Evolutionary conservation across 495 filamentous ascomycete genomes (phyloP).

Genomic region (Halenospora varia): DNA sequence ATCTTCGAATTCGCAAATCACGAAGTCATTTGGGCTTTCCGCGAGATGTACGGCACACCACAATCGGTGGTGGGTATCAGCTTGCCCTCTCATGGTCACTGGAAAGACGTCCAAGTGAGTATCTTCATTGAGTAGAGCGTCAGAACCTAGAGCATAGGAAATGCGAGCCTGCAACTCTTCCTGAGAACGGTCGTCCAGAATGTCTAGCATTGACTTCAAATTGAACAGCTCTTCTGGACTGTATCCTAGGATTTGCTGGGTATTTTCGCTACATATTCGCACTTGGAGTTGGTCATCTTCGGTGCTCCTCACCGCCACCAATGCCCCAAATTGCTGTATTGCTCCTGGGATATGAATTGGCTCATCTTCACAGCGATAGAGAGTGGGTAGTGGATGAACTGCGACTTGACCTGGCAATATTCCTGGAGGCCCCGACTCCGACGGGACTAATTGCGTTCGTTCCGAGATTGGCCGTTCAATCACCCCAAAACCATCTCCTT

Average conservation of each 20-base stretch:
- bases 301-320: conserved; percentile 15
- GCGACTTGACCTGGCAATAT: neutral
- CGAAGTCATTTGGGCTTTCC: neutral
- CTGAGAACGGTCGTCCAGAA: conserved; percentile 6
- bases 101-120: conserved; percentile 14
- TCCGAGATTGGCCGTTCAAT: conserved; percentile 5
- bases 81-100: conserved; percentile 2
- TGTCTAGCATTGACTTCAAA: conserved; percentile 11
- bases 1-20: conserved; percentile 18
- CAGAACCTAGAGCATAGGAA: neutral
- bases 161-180: conserved; percentile 6
- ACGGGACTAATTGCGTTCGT: conserved; percentile 1
- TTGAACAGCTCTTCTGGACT: conserved; percentile 14
- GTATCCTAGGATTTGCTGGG: conserved; percentile 5
- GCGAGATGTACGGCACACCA: conserved; percentile 14
- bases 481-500: too few relatives aligned
- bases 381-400: neutral
- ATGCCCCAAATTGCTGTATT: conserved; percentile 15
- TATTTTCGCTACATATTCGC: conserved; percentile 14
- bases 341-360: conserved; percentile 21
- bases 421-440: conserved; percentile 3
- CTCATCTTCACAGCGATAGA: conserved; percentile 4
- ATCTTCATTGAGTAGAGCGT: neutral
- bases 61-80: neutral
- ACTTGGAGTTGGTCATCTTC: conserved; percentile 3